phyloP scores from a whole-genome alignment of 176 grass and related monocot species.

The Saccharum officinarum region DNA sequence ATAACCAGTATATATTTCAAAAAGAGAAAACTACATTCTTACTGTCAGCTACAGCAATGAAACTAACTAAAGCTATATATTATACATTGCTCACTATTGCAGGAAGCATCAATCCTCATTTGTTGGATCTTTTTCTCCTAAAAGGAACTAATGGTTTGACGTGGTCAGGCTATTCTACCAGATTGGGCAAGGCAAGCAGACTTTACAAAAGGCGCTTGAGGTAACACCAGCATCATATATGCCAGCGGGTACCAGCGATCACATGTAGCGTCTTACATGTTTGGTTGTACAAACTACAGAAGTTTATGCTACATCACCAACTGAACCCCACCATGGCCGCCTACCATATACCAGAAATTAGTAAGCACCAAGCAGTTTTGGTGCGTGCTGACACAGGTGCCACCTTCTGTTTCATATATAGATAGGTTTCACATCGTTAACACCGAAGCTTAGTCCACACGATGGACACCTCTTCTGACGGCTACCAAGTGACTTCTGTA shows the following conservation, averaged over 20 bases:
- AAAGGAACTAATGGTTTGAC: constrained; percentile 39
- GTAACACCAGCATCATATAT: constrained; percentile 20
- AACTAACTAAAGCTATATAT: constrained; percentile 45
- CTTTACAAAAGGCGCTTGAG: constrained; percentile 37
- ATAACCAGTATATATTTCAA: not conserved
- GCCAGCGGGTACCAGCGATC: constrained; percentile 6
- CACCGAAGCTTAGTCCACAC: constrained; percentile 68
- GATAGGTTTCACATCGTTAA: constrained; percentile 89
- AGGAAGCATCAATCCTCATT: constrained; percentile 12
- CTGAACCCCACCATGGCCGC: constrained; percentile 1
- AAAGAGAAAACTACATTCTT: constrained; percentile 13
- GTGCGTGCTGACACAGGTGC: not conserved
- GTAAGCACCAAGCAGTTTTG: constrained; percentile 1
- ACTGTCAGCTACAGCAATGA: constrained; percentile 41
- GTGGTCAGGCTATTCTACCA: constrained; percentile 18
- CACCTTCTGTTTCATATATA: constrained; percentile 62
- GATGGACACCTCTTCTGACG: constrained; percentile 74
- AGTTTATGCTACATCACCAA: constrained; percentile 31
- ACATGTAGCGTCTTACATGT: constrained; percentile 20
- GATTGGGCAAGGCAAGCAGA: constrained; percentile 31
- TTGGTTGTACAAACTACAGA: constrained; percentile 23
- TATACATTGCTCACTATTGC: constrained; percentile 27
- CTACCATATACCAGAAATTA: constrained; percentile 8
- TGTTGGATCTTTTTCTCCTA: constrained; percentile 16
- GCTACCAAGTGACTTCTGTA: constrained; percentile 66